phyloP scores from a whole-genome alignment of 257 asterid species.

The Solanum etuberosum region DNA sequence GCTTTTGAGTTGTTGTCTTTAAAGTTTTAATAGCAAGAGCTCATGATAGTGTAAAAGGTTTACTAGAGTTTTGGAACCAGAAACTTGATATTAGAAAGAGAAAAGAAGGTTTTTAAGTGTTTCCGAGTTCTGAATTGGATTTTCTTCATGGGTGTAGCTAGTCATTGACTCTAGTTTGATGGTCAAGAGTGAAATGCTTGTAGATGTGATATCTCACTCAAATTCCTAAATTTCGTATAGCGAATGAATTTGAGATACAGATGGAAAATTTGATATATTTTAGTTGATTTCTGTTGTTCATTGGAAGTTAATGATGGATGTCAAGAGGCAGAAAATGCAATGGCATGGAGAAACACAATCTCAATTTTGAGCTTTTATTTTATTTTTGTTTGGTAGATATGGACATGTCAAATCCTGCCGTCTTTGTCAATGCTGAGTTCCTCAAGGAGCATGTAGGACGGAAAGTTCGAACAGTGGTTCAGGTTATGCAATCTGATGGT shows the following conservation, averaged over 20 bases:
- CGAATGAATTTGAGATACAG: background rate
- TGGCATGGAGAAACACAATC: background rate
- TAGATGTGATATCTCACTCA: background rate
- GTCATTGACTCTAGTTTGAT: background rate
- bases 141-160: background rate
- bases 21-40: background rate
- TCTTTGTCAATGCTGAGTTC: conserved; percentile 69
- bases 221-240: background rate
- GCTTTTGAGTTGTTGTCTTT: background rate
- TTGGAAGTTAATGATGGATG: background rate
- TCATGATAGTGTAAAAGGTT: background rate
- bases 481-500: conserved; percentile 63
- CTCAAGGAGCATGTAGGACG: conserved; percentile 51
- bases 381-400: conserved; percentile 10
- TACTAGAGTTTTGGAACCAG: background rate
- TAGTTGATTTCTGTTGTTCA: background rate
- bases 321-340: background rate
- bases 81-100: background rate
- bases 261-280: background rate
- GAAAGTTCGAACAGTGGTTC: conserved; percentile 71
- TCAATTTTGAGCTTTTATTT: background rate
- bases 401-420: conserved; percentile 86
- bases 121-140: background rate
- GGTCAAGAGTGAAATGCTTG: background rate
- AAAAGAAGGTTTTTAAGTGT: background rate